Base-by-base conservation (phyloP, 1,284 basidiomycete genomes). In the Fomitopsis schrenkii region DNA sequence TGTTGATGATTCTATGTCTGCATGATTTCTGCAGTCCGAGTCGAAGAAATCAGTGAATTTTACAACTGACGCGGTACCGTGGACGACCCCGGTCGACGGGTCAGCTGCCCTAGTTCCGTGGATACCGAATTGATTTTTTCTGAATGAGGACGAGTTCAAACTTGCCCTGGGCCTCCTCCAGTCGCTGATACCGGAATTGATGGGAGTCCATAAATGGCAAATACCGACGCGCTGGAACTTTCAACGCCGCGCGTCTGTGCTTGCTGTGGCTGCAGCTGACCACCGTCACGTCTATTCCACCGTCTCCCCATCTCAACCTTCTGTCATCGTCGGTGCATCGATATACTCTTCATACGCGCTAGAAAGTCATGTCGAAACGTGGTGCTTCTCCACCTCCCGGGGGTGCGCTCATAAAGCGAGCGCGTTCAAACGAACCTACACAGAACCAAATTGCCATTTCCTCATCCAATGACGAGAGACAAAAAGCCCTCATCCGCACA, bases 361-460 rank as follows among this genome's bases (percentile, higher is more conserved):
- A 40, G 48, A 14, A 12, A 17, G 44, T 8, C 46, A 90, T 91
- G 89, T 87, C 87, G 22, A 91, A 91, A 80, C 80, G 89, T 67
- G 74, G 77, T 52, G 77, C 76, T 54, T 87, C 85, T 26, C 86
- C 85, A 44, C 83, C 85, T 41, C 66, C 77, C 30, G 79, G 77
- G 35, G 85, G 83, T 14, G 77, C 79, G 9, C 78, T 91, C 60
- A 79, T 90, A 48, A 91, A 91, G 74, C 78, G 88, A 50, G 83
- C 85, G 14, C 83, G 83, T 59, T 83, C 83, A 3, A 79, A 78
- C 7, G 81, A 85, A 2, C 85, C 88, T n/a, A 63, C 71, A 2
- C 79, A 79, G 17, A 88, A 82, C 67, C 88, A 93, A 70, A 84
- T 93, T 57, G 83, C 83, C 46, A 92, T 93, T 50, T 92, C 91